Conservation (phyloP, 2,329 filamentous ascomycete species). For the Mollisia scopiformis region DNA sequence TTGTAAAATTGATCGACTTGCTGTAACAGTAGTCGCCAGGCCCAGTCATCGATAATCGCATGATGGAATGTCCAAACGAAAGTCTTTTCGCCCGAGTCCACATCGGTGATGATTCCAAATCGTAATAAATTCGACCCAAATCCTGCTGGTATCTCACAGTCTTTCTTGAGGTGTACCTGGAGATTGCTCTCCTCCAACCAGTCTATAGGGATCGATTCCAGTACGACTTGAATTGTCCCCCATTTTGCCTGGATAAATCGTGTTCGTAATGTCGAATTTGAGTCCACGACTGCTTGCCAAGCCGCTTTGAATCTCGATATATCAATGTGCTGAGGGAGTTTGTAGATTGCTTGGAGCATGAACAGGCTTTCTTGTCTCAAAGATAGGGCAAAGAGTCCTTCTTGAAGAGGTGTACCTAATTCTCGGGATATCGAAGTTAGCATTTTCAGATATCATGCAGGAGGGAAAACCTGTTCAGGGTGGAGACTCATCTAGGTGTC, state of each 20-base stretch:
- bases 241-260: conserved; percentile 27
- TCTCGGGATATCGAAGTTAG: too few relatives aligned
- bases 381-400: conserved; percentile 41
- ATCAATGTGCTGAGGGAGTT: conserved; percentile 24
- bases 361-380: conserved; percentile 37
- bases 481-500: too few relatives aligned
- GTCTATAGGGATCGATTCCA: conserved; percentile 5
- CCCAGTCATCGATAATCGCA: conserved; percentile 1
- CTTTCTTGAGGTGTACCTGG: neutral
- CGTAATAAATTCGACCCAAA: neutral
- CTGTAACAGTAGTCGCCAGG: neutral
- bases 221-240: conserved; percentile 19
- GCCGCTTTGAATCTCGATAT: conserved; percentile 28
- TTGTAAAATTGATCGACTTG: conserved; percentile 2
- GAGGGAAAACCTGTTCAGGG: too few relatives aligned
- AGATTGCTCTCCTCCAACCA: neutral
- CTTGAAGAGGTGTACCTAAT: conserved; percentile 41
- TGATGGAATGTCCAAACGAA: conserved; percentile 3
- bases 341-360: conserved; percentile 32
- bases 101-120: neutral
- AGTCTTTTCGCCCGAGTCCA: neutral
- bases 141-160: neutral
- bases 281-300: conserved; percentile 31
- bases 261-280: conserved; percentile 37
- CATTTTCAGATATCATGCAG: too few relatives aligned